These are phyloP conservation scores for Rhizopogon parksii DNA, from an alignment of 1,284 basidiomycete species.

Conservation along the genomic window DNA sequence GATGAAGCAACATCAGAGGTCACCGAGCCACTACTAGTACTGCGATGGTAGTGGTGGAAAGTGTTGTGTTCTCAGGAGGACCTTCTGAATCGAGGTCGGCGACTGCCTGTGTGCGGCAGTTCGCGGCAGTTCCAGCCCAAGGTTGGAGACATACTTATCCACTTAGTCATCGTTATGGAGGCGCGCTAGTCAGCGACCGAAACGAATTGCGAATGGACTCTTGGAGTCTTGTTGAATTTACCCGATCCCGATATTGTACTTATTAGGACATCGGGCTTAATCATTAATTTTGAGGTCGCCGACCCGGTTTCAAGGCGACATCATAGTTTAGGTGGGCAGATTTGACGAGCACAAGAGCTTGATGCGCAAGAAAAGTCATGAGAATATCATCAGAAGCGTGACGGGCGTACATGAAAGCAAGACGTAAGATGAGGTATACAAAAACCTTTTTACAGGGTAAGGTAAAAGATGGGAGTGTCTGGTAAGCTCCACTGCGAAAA, in stretches of 20 bases:
- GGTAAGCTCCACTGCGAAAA: constrained; percentile 2
- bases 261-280: too few relatives aligned
- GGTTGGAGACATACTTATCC: too few relatives aligned
- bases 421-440: constrained; percentile 22
- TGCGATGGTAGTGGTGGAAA: neutral
- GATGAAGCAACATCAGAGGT: neutral
- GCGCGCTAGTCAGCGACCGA: too few relatives aligned
- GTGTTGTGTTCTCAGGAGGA: neutral
- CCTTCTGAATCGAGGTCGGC: too few relatives aligned
- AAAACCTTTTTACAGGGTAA: constrained; percentile 9
- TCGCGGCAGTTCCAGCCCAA: too few relatives aligned
- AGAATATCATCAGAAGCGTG: constrained; percentile 37
- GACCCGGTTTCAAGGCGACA: neutral
- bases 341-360: neutral
- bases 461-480: constrained; percentile 5
- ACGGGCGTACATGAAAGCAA: constrained; percentile 34
- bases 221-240: too few relatives aligned
- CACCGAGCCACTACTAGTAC: too few relatives aligned
- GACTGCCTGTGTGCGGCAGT: too few relatives aligned
- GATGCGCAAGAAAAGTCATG: constrained; percentile 34
- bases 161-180: too few relatives aligned
- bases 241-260: too few relatives aligned
- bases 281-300: too few relatives aligned
- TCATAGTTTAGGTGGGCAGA: neutral
- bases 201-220: too few relatives aligned